Evolutionary conservation across 305 asterid genomes (phyloP).

Genomic region (Fraxinus angustifolia): DNA sequence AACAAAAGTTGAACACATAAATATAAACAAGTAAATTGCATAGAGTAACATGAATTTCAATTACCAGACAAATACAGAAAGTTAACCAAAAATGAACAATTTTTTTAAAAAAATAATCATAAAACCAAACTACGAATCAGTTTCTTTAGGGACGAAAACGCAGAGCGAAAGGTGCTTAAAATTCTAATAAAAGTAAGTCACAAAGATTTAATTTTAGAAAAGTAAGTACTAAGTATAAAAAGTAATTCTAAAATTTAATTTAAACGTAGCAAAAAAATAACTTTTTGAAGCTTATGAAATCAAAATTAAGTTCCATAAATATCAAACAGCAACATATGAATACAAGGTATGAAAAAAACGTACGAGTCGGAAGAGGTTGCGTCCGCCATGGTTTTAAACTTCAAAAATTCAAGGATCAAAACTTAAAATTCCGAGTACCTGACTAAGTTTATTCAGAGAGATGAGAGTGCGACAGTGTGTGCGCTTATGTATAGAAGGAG

Average conservation of each 20-base stretch:
- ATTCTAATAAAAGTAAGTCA: neutral
- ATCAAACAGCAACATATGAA: neutral
- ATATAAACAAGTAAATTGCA: neutral
- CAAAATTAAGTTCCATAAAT: neutral
- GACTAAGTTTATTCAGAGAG: neutral
- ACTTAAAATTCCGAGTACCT: neutral
- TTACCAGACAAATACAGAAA: neutral
- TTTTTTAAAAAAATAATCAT: neutral
- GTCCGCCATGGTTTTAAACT: neutral
- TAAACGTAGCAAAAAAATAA: neutral
- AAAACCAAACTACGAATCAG: neutral
- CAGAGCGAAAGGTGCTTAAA: neutral
- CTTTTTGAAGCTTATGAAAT: neutral
- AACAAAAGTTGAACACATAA: neutral
- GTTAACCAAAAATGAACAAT: neutral
- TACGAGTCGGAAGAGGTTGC: neutral
- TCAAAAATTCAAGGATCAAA: neutral
- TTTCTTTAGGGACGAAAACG: neutral
- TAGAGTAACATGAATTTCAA: neutral
- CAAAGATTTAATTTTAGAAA: neutral
- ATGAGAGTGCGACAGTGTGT: neutral
- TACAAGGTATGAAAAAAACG: neutral
- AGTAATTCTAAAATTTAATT: neutral
- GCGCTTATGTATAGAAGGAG: neutral
- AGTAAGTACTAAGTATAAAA: neutral